Base-by-base conservation (phyloP, 2,329 filamentous ascomycete species). In the Botrytis elliptica region DNA sequence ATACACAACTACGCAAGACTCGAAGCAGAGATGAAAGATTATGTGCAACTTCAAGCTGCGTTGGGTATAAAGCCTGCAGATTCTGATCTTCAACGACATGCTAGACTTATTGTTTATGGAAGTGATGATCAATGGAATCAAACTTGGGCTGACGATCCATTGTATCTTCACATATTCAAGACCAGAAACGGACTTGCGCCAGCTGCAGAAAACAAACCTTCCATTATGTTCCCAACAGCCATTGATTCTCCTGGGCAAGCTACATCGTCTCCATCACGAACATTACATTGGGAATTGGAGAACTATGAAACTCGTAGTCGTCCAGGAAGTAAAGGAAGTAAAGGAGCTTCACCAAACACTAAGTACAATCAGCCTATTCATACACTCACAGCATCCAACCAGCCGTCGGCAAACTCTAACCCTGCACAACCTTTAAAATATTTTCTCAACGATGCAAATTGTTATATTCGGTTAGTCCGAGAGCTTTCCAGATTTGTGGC, bases 121-220 rank as follows among this genome's bases (percentile, higher is more conserved):
- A 86, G 85, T 74, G 88, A 90, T 70, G 88, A 91, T 76, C 85
- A 85, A 16, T 90, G 89, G 88, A 90, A 90, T 75, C 89, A 90
- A 77, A 91, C 89, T 1, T 86, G 86, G 0, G 87, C 88, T 4
- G 89, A 91, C 75, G 88, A 88, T 74, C 76, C 82, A 4, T 80
- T 83, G 5, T 90, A 88, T 86, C 82, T 91, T 1, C 79, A 82
- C 5, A 81, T 84, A 20, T 91, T 91, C 81, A 86, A 84, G 74
- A 80, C 52, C 33, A 78, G 72, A 63, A 78, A 73, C 73, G 78
- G 71, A 75, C 80, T 68, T 71, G 79, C 38, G 71, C 77, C 77
- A 16, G 67, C 65, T 25, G 75, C 77, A 49, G 74, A 77, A 42
- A 70, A 75, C 57, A 75, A 73, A 4, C 70, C 74, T 33, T 57